phyloP scores from a whole-genome alignment of 2,329 filamentous ascomycete species.

The Colletotrichum musicola region DNA sequence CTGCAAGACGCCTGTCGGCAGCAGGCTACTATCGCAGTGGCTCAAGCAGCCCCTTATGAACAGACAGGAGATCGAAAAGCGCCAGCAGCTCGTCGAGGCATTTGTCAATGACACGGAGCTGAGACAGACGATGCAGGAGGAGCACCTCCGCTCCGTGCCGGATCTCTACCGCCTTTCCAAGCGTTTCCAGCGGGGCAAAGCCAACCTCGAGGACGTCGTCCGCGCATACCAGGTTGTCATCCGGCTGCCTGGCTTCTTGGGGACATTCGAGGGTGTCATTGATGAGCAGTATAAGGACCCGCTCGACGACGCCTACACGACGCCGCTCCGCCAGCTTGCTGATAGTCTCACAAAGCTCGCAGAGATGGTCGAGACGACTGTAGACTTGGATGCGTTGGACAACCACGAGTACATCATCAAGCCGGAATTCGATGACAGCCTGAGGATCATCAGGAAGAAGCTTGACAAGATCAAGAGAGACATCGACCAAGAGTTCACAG shows the following conservation, averaged over 20 bases:
- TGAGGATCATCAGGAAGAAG: slow-evolving; percentile 90
- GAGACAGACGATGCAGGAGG: slow-evolving; percentile 95
- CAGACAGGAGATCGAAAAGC: slow-evolving; percentile 86
- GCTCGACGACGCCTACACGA: slow-evolving; percentile 87
- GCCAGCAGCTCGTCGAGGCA: slow-evolving; percentile 94
- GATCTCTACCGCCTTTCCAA: slow-evolving; percentile 95
- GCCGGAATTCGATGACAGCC: slow-evolving; percentile 92
- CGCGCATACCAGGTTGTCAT: slow-evolving; percentile 95
- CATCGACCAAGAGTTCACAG: slow-evolving; percentile 85
- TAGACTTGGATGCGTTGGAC: slow-evolving; percentile 94
- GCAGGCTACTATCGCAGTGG: slow-evolving; percentile 92
- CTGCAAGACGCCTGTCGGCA: slow-evolving; percentile 96
- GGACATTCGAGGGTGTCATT: slow-evolving; percentile 91
- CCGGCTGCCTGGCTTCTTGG: slow-evolving; percentile 89
- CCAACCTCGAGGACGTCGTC: slow-evolving; percentile 95
- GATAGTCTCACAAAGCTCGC: slow-evolving; percentile 87
- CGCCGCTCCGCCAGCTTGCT: slow-evolving; percentile 81
- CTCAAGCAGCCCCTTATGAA: slow-evolving; percentile 97
- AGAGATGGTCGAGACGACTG: slow-evolving; percentile 98
- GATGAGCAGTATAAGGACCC: slow-evolving; percentile 93
- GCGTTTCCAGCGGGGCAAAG: slow-evolving; percentile 91
- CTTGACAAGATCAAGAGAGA: slow-evolving; percentile 86
- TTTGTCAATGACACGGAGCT: slow-evolving; percentile 95
- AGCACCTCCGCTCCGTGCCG: slow-evolving; percentile 91
- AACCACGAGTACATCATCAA: slow-evolving; percentile 99